Evolutionary conservation across 164 flowering plant genomes (phyloP).

Genomic region (Umbellularia californica): DNA sequence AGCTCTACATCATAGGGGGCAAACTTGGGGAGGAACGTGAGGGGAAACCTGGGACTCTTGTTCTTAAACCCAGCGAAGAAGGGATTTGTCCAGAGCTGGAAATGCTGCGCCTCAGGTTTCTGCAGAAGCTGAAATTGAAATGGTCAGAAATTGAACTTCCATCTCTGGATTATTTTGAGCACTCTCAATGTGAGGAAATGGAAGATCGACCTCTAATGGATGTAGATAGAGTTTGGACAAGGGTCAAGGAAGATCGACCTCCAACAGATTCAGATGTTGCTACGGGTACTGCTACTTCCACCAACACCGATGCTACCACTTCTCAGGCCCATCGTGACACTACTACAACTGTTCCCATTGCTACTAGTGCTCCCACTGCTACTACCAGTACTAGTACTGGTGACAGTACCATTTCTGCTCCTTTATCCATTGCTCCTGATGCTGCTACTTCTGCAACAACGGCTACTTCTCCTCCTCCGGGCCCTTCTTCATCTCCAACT

Average conservation of each 20-base stretch:
- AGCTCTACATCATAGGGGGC: conserved; percentile 41
- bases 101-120: conserved; percentile 29
- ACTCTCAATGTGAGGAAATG: background rate
- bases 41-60: conserved; percentile 23
- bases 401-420: background rate
- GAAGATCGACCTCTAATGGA: background rate
- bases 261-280: background rate
- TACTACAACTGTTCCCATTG: background rate
- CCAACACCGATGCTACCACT: background rate
- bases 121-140: conserved; percentile 13
- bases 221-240: background rate
- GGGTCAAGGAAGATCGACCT: background rate
- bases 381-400: background rate
- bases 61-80: background rate
- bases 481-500: background rate
- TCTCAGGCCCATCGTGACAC: background rate
- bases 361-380: background rate
- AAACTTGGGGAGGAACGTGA: too few relatives aligned
- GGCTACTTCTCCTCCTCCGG: background rate
- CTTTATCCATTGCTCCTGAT: background rate
- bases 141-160: conserved; percentile 15
- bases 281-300: background rate
- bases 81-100: conserved; percentile 10
- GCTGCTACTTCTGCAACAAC: background rate
- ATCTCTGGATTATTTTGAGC: conserved; percentile 22